Percentiles rank a stretch among this genome's conserved stretches.
Conservation (phyloP, 768 basidiomycete genomes). For the Kwoniella sp. region DNA sequence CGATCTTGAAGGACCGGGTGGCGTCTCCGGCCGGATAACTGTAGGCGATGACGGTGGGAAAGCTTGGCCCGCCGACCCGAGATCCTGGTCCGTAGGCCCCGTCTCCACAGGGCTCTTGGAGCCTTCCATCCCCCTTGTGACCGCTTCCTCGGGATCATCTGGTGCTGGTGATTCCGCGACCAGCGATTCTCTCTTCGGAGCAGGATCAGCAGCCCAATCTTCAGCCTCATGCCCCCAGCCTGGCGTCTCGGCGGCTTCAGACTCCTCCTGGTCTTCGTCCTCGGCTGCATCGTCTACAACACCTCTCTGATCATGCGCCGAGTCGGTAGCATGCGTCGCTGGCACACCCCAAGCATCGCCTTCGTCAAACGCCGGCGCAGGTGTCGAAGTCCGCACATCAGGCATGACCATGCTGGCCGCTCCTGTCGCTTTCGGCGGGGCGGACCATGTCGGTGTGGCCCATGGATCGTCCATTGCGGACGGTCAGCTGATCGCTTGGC, state of each 20-base stretch:
- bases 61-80: no score
- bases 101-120: no score
- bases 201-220: background rate
- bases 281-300: background rate
- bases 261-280: background rate
- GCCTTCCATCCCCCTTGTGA: no score
- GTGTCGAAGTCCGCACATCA: background rate
- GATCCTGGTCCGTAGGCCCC: no score
- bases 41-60: no score
- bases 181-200: background rate
- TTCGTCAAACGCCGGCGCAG: constrained; percentile 20
- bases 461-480: constrained; percentile 41
- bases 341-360: constrained; percentile 36
- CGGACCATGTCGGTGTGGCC: constrained; percentile 36
- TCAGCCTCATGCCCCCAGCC: background rate
- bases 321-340: background rate
- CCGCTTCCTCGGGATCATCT: no score
- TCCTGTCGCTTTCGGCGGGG: constrained; percentile 22
- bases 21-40: no score
- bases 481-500: no score
- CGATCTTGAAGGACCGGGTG: background rate
- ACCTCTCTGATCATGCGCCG: background rate
- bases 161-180: no score
- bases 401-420: background rate
- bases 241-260: background rate